Conservation (phyloP, 2,329 filamentous ascomycete genomes). For the Pseudogymnoascus sp. region DNA sequence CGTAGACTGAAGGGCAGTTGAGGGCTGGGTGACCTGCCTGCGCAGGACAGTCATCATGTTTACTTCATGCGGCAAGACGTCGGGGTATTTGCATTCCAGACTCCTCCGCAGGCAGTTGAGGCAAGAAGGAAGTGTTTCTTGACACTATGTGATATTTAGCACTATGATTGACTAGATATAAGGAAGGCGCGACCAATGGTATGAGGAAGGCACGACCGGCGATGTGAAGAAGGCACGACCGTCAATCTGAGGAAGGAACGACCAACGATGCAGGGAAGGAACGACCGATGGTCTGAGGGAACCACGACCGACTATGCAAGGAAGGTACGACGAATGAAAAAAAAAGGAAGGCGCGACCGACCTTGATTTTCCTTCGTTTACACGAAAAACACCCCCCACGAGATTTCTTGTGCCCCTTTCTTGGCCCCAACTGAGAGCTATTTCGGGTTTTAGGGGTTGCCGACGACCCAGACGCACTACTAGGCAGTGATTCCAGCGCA, state of each 20-base stretch:
- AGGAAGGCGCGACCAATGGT: not conserved
- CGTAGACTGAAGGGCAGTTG: slow-evolving; percentile 32
- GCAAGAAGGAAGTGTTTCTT: slow-evolving; percentile 57
- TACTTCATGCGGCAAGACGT: slow-evolving; percentile 46
- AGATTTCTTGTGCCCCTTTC: slow-evolving; percentile 60
- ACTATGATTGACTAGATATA: not conserved
- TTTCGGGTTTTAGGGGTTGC: not conserved
- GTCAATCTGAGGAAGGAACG: not conserved
- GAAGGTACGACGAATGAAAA: not conserved
- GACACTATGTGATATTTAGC: slow-evolving; percentile 40
- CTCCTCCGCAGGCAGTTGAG: slow-evolving; percentile 57
- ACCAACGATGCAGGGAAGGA: not conserved
- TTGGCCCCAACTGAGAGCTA: slow-evolving; percentile 16
- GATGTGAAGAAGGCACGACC: not conserved
- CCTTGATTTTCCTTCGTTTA: slow-evolving; percentile 60
- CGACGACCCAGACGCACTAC: not conserved
- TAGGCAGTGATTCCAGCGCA: not conserved
- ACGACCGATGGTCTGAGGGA: not conserved
- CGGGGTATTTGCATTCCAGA: slow-evolving; percentile 57
- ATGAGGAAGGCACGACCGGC: not conserved
- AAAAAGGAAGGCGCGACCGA: slow-evolving; percentile 22
- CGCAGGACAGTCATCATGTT: slow-evolving; percentile 14
- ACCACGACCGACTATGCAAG: not conserved
- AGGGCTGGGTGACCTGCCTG: slow-evolving; percentile 10
- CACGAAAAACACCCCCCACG: slow-evolving; percentile 61